Conservation (phyloP, 495 filamentous ascomycete genomes). For the Penicillium simplicissimum region DNA sequence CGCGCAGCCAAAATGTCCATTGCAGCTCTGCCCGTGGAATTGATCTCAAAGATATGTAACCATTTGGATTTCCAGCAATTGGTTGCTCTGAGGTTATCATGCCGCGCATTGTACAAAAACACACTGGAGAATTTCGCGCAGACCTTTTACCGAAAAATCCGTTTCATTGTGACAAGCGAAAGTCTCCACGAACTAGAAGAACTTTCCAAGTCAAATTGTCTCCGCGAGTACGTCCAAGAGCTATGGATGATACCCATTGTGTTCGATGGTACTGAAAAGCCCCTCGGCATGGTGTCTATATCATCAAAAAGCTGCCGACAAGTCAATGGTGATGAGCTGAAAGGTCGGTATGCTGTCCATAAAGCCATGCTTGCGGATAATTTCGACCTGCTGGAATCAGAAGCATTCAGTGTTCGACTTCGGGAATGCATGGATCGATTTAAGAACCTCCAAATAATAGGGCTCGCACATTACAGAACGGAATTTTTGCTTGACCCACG, state of each 20-base stretch:
- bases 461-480: constrained; percentile 16
- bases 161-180: constrained; percentile 25
- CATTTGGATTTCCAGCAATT: constrained; percentile 14
- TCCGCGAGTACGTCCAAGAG: constrained; percentile 14
- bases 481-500: constrained; percentile 16
- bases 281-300: constrained; percentile 14
- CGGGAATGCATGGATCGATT: constrained; percentile 15
- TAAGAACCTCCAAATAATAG: constrained; percentile 7
- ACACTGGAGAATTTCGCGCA: constrained; percentile 17
- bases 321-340: constrained; percentile 14
- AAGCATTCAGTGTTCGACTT: constrained; percentile 12
- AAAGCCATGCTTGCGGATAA: constrained; percentile 17
- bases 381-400: constrained; percentile 15
- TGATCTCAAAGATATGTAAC: constrained; percentile 19
- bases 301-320: constrained; percentile 22
- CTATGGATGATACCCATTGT: constrained; percentile 20
- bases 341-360: constrained; percentile 13
- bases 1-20: constrained; percentile 7
- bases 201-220: constrained; percentile 14
- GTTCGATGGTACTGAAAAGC: constrained; percentile 14
- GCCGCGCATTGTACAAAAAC: constrained; percentile 13
- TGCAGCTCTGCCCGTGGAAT: constrained; percentile 16
- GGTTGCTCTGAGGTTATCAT: constrained; percentile 22
- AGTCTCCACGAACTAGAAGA: constrained; percentile 19
- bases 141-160: constrained; percentile 15